Evolutionary conservation across 1,139 yeast species (phyloP).

Genomic region (Candida buenavistaensis): DNA sequence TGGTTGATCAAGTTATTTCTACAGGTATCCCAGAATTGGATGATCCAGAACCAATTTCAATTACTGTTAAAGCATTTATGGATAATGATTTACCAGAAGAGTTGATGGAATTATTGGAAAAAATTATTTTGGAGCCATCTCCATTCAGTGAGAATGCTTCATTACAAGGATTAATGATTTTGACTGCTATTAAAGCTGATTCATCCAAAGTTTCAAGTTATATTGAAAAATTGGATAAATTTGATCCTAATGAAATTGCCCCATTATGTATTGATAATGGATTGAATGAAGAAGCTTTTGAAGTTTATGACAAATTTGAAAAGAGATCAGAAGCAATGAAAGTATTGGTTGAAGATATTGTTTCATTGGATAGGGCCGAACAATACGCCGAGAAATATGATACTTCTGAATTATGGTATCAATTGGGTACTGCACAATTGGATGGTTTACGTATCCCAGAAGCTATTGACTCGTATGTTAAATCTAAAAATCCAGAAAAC

Average conservation of each 20-base stretch:
- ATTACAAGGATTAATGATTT: conserved; percentile 84
- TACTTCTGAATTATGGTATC: conserved; percentile 87
- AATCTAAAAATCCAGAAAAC: conserved; percentile 89
- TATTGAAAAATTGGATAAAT: conserved; percentile 87
- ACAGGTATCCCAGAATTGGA: conserved; percentile 95
- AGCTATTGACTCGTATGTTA: conserved; percentile 85
- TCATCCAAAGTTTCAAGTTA: conserved; percentile 79
- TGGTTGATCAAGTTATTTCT: conserved; percentile 91
- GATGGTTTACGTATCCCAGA: conserved; percentile 92
- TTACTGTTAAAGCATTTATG: conserved; percentile 97
- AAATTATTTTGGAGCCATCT: conserved; percentile 94
- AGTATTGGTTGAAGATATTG: conserved; percentile 87
- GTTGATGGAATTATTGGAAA: conserved; percentile 89
- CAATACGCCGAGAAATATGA: conserved; percentile 90
- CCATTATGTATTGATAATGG: conserved; percentile 88
- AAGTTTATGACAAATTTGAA: conserved; percentile 85
- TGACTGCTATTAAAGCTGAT: conserved; percentile 96
- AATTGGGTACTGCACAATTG: conserved; percentile 93
- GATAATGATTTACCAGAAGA: conserved; percentile 91
- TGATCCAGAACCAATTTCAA: conserved; percentile 94
- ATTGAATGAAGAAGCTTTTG: conserved; percentile 91
- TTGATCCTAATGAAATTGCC: conserved; percentile 92
- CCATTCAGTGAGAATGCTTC: conserved; percentile 95
- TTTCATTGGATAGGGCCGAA: conserved; percentile 94
- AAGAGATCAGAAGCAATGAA: conserved; percentile 77